phyloP scores from a whole-genome alignment of 2,329 filamentous ascomycete genomes.

The Botrytis byssoidea region DNA sequence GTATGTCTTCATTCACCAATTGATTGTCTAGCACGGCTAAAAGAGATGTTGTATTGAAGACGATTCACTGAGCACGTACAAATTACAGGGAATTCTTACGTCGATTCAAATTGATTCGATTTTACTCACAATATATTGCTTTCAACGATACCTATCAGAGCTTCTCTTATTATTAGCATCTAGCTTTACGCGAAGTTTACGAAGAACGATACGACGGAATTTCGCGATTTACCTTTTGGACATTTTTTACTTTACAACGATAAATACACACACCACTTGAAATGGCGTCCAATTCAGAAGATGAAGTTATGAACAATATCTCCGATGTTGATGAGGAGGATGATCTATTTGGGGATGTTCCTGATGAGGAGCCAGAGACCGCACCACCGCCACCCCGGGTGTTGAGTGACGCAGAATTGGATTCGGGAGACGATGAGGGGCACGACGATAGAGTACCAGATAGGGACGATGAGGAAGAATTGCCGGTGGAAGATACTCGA shows the following conservation, averaged over 20 bases:
- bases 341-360: constrained; percentile 62
- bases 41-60: background rate
- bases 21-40: background rate
- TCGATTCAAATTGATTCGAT: background rate
- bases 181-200: constrained; percentile 3
- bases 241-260: background rate
- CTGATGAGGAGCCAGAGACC: constrained; percentile 37
- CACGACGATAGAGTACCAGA: constrained; percentile 58
- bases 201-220: background rate
- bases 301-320: constrained; percentile 40
- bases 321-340: constrained; percentile 53
- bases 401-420: constrained; percentile 60
- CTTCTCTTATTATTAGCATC: background rate
- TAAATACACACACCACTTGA: background rate
- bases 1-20: constrained; percentile 1
- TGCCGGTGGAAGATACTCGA: constrained; percentile 44
- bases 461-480: constrained; percentile 40
- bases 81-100: background rate
- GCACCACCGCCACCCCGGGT: constrained; percentile 37
- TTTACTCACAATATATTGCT: background rate
- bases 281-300: constrained; percentile 34
- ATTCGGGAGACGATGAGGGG: constrained; percentile 61
- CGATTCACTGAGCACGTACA: background rate
- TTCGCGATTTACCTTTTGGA: background rate
- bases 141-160: background rate